Base-by-base conservation (phyloP, 2,329 filamentous ascomycete genomes). In the Trichoderma sp. region DNA sequence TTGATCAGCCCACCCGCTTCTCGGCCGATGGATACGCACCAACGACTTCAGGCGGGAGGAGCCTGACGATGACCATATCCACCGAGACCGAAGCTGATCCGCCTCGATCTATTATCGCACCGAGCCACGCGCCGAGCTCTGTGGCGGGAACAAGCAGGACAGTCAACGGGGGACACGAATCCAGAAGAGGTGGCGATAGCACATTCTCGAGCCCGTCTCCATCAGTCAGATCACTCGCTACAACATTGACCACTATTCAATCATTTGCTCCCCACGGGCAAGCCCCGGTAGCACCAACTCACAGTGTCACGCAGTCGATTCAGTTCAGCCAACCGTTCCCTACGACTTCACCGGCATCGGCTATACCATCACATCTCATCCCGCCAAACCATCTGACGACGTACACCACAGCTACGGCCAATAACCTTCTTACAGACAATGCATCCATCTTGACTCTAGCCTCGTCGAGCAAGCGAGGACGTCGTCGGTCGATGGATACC, bases 1-100 rank as follows among this genome's bases (percentile, higher is more conserved):
- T 85, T 19, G 85, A 83, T 37, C 85, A 84, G 10, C 93, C 92
- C 0, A 78, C 87, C 33, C 84, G 86, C 65, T 86, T 86, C 63
- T 90, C 89, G 0, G 83, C 82, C 49, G 89, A 90, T 72, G 88
- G 87, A 43, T 83, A 77, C 14, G 78, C 85, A 11, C 87, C 87
- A 35, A 83, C 86, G 2, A 88, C 87, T 0, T 85, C 86, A 31
- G 90, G 91, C 70, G 89, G 88, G 70, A 90, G 91, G 76, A 96
- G 92, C 27, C 86, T 89, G 5, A 91, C 91, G 2, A 49, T 56
- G 21, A 97, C 94, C 0, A 84, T 94, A 5, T 93, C 92, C n/a
- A 97, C 93, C 16, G 93, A 94, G 72, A 97, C 93, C 16, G 93
- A 94, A 72, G 88, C 89, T 55, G 93, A 95, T 72, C 90, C 90